Conservation (phyloP, 495 filamentous ascomycete genomes). For the Aspergillus haitiensis region DNA sequence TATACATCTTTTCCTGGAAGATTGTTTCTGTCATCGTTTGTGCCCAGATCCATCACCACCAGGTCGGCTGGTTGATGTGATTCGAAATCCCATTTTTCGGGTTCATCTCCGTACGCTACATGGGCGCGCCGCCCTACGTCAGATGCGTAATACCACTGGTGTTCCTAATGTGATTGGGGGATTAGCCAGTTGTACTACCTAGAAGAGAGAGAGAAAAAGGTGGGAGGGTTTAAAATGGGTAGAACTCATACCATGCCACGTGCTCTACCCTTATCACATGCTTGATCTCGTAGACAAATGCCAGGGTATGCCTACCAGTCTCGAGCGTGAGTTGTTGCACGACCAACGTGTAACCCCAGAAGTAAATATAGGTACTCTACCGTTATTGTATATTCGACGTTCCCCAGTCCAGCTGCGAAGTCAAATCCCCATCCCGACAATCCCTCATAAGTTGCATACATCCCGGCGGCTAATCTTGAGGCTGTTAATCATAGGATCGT, state of each 20-base stretch:
- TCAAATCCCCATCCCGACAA: slow-evolving; percentile 57
- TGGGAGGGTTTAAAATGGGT: too few species aligned
- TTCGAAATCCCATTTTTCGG: slow-evolving; percentile 60
- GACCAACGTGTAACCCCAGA: not conserved
- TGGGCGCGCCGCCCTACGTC: slow-evolving; percentile 55
- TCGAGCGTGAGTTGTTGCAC: not conserved
- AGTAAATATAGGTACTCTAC: slow-evolving; percentile 19
- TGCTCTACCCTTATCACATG: slow-evolving; percentile 50
- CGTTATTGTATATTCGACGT: slow-evolving; percentile 62
- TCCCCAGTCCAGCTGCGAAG: slow-evolving; percentile 59
- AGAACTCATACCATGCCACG: slow-evolving; percentile 31
- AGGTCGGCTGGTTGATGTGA: slow-evolving; percentile 60
- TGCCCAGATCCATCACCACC: slow-evolving; percentile 65
- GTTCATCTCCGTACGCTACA: slow-evolving; percentile 52
- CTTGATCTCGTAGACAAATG: slow-evolving; percentile 56
- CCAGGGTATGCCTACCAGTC: slow-evolving; percentile 52
- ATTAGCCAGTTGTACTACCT: too few species aligned
- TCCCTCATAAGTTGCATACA: slow-evolving; percentile 63
- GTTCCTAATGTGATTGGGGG: slow-evolving; percentile 34
- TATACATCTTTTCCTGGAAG: slow-evolving; percentile 53
- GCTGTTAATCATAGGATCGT: not conserved
- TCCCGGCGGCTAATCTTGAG: slow-evolving; percentile 45
- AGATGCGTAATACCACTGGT: slow-evolving; percentile 66
- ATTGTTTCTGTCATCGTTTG: slow-evolving; percentile 67
- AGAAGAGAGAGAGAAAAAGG: too few species aligned